Conservation (phyloP, 208 protist species). For the Trypanosoma avium region DNA sequence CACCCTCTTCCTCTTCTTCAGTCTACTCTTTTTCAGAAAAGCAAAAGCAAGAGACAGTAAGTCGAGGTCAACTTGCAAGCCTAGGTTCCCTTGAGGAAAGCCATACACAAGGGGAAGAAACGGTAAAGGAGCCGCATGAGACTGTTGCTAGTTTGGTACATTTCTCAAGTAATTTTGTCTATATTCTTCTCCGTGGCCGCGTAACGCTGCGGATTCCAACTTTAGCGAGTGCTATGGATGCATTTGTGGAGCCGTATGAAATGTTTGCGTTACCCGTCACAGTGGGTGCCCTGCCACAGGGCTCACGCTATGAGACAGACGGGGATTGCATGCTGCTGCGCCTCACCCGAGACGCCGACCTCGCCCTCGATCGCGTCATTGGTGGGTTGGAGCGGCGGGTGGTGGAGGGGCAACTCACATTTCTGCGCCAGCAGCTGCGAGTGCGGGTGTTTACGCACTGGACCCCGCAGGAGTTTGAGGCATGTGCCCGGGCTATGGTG, state of each 20-base stretch:
- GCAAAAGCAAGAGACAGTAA: neutral
- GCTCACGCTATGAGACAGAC: conserved; percentile 50
- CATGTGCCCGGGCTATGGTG: conserved; percentile 36
- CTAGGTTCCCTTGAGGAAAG: too few species aligned
- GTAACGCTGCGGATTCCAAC: conserved; percentile 29
- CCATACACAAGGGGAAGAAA: neutral
- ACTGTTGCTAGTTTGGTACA: neutral
- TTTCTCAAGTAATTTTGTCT: conserved; percentile 10
- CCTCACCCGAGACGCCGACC: conserved; percentile 22
- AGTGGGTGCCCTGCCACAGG: conserved; percentile 44
- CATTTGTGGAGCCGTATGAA: conserved; percentile 54
- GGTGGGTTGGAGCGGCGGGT: conserved; percentile 33
- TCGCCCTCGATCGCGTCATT: conserved; percentile 30
- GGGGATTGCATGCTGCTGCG: conserved; percentile 48
- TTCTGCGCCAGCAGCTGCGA: conserved; percentile 37
- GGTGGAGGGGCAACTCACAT: conserved; percentile 33
- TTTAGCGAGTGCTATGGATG: conserved; percentile 32
- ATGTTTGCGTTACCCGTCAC: conserved; percentile 50
- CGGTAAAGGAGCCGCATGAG: neutral
- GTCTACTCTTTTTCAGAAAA: too few species aligned
- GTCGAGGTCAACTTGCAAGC: too few species aligned
- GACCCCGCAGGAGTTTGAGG: conserved; percentile 20
- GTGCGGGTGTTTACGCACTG: conserved; percentile 33
- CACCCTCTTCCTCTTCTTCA: too few species aligned
- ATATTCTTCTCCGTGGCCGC: conserved; percentile 45